phyloP scores from a whole-genome alignment of 2,329 filamentous ascomycete genomes.

The Domatiomyces globalis region DNA sequence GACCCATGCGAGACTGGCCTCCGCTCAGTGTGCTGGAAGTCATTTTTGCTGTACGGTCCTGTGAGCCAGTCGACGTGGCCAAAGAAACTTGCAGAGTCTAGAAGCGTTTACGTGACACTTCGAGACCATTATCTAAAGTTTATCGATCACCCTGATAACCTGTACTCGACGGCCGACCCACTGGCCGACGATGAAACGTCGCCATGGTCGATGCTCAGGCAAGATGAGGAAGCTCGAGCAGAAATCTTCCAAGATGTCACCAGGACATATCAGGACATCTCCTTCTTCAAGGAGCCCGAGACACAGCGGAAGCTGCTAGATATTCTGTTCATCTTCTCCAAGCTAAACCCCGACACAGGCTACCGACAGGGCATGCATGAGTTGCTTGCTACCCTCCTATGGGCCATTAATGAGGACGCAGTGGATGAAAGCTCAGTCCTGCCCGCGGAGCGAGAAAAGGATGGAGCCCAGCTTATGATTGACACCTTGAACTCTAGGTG shows the following conservation, averaged over 20 bases:
- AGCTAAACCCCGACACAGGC: constrained; percentile 70
- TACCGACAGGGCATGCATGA: constrained; percentile 99
- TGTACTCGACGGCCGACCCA: constrained; percentile 64
- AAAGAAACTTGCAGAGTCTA: constrained; percentile 50
- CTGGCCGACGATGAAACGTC: constrained; percentile 75
- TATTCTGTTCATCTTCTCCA: constrained; percentile 87
- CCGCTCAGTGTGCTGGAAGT: constrained; percentile 87
- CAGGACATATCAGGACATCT: constrained; percentile 75
- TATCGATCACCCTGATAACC: constrained; percentile 69
- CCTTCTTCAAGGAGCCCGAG: constrained; percentile 67
- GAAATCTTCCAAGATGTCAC: constrained; percentile 94
- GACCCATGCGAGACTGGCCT: constrained; percentile 58
- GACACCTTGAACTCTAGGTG: constrained; percentile 57
- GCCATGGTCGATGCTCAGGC: constrained; percentile 74
- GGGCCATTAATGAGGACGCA: constrained; percentile 71
- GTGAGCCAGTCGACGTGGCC: constrained; percentile 54
- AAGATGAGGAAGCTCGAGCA: constrained; percentile 67
- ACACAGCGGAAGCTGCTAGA: constrained; percentile 75
- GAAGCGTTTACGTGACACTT: constrained; percentile 59
- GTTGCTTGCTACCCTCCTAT: constrained; percentile 74
- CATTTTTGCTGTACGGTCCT: constrained; percentile 64
- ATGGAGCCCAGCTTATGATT: constrained; percentile 36
- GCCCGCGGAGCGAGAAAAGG: constrained; percentile 29
- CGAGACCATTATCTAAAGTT: constrained; percentile 64
- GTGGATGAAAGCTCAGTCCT: constrained; percentile 38